Conservation (phyloP, 2,329 filamentous ascomycete genomes). For the Colletotrichum cereale region DNA sequence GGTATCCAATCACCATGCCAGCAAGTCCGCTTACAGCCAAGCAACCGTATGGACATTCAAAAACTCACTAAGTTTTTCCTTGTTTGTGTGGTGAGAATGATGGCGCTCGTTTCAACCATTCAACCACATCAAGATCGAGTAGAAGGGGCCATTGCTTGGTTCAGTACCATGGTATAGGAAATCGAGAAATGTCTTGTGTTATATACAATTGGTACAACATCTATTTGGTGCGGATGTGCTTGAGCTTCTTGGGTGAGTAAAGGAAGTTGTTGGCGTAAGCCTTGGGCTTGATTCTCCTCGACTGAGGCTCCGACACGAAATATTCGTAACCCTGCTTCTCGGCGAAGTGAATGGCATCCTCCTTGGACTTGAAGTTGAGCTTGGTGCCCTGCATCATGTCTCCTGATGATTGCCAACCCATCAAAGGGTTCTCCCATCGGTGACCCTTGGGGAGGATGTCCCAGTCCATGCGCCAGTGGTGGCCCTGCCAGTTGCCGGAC, state of each 20-base stretch:
- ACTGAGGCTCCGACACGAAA: slow-evolving; percentile 97
- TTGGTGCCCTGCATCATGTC: slow-evolving; percentile 96
- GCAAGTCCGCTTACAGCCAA: slow-evolving; percentile 2
- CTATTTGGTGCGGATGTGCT: slow-evolving; percentile 86
- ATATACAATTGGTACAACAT: slow-evolving; percentile 47
- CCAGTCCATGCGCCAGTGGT: slow-evolving; percentile 99
- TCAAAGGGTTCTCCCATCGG: slow-evolving; percentile 97
- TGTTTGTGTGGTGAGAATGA: not conserved
- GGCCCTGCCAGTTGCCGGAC: slow-evolving; percentile 86
- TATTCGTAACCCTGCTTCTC: slow-evolving; percentile 99
- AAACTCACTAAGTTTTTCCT: not conserved
- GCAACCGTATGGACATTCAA: not conserved
- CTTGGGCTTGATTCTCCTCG: slow-evolving; percentile 88
- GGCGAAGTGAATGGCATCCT: slow-evolving; percentile 94
- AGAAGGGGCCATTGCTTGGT: too few relatives aligned
- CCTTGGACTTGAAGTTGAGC: slow-evolving; percentile 90
- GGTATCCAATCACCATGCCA: not conserved
- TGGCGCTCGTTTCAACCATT: not conserved
- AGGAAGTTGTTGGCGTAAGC: slow-evolving; percentile 97
- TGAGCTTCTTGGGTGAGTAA: slow-evolving; percentile 87
- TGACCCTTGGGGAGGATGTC: slow-evolving; percentile 92
- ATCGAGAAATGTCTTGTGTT: slow-evolving; percentile 33
- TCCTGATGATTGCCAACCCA: slow-evolving; percentile 97
- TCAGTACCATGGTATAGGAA: not conserved
- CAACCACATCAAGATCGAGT: not conserved